Conservation (phyloP, 108 stramenopile genomes). For the Mayamaea pseudoterrestris region DNA sequence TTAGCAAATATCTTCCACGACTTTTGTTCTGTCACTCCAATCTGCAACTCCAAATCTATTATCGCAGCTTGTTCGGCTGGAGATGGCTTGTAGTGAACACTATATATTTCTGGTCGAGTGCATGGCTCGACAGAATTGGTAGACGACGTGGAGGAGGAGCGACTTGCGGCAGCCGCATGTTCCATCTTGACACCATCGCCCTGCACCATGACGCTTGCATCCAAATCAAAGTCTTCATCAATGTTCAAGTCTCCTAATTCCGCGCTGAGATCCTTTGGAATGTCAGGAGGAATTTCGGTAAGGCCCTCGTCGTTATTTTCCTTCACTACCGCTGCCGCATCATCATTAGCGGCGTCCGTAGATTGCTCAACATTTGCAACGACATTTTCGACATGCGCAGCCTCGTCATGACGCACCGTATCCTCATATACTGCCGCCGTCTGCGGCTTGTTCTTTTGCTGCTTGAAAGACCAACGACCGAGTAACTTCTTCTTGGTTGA, state of each 20-base stretch:
- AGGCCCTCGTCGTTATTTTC: too few species aligned
- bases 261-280: too few species aligned
- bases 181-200: not conserved
- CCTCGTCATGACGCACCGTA: too few species aligned
- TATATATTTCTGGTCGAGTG: conserved; percentile 23
- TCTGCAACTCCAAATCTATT: not conserved
- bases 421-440: too few species aligned
- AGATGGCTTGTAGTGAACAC: conserved; percentile 21
- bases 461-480: too few species aligned
- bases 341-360: too few species aligned
- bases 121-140: not conserved
- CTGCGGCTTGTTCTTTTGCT: too few species aligned
- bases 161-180: not conserved
- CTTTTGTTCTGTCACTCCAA: not conserved
- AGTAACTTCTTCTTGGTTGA: too few species aligned
- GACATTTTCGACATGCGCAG: too few species aligned
- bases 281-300: too few species aligned
- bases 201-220: not conserved
- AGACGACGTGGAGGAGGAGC: not conserved
- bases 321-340: too few species aligned
- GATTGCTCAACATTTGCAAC: too few species aligned
- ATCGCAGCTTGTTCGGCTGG: conserved; percentile 18
- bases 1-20: conserved; percentile 2
- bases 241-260: conserved; percentile 3
- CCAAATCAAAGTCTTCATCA: conserved; percentile 8